A percentile compares a stretch with the other conserved stretches of the same genome.
These are phyloP conservation scores for Dioscorea alata DNA, from an alignment of 106 monocot genomes.

Conservation along the genomic window DNA sequence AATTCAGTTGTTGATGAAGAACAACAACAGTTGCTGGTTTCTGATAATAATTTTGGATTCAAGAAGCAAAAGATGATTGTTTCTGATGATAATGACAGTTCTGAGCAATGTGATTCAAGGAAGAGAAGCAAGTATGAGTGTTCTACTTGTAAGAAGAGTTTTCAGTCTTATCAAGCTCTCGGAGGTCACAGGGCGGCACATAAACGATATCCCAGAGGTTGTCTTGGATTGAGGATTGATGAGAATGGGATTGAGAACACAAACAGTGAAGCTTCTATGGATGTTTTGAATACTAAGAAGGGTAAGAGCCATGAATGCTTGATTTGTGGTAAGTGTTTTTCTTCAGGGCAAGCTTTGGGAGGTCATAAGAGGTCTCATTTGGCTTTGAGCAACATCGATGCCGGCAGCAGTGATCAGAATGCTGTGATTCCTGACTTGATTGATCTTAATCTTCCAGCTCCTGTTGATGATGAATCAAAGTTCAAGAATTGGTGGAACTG, in stretches of 20 bases:
- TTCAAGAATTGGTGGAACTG: background rate
- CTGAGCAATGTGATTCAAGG: background rate
- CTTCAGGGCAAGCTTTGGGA: slow-evolving; percentile 8
- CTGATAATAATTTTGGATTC: background rate
- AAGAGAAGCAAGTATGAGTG: slow-evolving; percentile 19
- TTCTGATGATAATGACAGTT: background rate
- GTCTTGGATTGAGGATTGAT: background rate
- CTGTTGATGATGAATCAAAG: background rate
- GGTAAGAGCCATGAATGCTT: background rate
- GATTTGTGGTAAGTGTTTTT: slow-evolving; percentile 1
- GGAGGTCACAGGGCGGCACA: slow-evolving; percentile 36
- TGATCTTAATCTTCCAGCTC: background rate
- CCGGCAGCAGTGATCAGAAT: background rate
- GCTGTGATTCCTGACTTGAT: background rate
- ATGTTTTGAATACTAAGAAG: background rate
- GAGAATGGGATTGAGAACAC: background rate
- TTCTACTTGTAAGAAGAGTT: slow-evolving; percentile 22
- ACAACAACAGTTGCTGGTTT: background rate
- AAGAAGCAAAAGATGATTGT: background rate
- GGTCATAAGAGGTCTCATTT: slow-evolving; percentile 1
- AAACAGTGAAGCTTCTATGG: background rate
- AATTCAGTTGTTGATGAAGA: slow-evolving; percentile 6
- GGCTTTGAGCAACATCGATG: background rate
- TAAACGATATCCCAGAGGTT: slow-evolving; percentile 2
- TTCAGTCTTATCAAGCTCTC: slow-evolving; percentile 34